phyloP scores from a whole-genome alignment of 768 basidiomycete species.

The Pleurotus giganteus region DNA sequence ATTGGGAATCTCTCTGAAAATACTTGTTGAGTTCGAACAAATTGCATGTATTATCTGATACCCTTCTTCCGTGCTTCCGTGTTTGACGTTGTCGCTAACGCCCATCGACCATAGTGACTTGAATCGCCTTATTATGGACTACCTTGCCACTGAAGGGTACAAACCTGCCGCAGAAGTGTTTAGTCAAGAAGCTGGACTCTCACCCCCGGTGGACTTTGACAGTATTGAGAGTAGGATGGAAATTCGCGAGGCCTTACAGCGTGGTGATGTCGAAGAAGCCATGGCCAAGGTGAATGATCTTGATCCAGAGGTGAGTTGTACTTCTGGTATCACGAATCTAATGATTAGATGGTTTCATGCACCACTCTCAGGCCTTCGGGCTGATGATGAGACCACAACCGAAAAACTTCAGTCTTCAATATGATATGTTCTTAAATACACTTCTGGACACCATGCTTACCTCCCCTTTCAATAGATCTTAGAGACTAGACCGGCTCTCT shows the following conservation, averaged over 20 bases:
- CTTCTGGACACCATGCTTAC: constrained; percentile 18
- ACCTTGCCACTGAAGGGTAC: constrained; percentile 97
- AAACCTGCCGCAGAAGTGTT: constrained; percentile 96
- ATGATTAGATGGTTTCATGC: constrained; percentile 97
- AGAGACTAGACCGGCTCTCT: constrained; percentile 90
- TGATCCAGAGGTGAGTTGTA: constrained; percentile 85
- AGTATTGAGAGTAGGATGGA: constrained; percentile 93
- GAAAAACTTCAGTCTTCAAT: constrained; percentile 98
- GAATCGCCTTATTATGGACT: constrained; percentile 94
- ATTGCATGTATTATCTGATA: constrained; percentile 91
- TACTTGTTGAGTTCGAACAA: constrained; percentile 61
- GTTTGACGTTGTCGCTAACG: constrained; percentile 14
- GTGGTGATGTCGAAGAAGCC: constrained; percentile 93
- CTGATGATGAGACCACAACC: constrained; percentile 79
- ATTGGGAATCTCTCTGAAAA: constrained; percentile 99
- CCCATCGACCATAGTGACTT: constrained; percentile 66
- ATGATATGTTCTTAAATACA: constrained; percentile 48
- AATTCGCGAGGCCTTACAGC: constrained; percentile 90
- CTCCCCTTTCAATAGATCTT: constrained; percentile 65
- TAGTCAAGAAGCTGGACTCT: constrained; percentile 79
- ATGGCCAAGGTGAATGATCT: constrained; percentile 95
- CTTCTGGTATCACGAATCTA: constrained; percentile 21
- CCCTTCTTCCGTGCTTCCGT: constrained; percentile 21
- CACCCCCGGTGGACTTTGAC: constrained; percentile 80
- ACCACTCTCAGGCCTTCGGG: constrained; percentile 89